Conservation (phyloP, 2,329 filamentous ascomycete genomes). For the Cercospora sp. region DNA sequence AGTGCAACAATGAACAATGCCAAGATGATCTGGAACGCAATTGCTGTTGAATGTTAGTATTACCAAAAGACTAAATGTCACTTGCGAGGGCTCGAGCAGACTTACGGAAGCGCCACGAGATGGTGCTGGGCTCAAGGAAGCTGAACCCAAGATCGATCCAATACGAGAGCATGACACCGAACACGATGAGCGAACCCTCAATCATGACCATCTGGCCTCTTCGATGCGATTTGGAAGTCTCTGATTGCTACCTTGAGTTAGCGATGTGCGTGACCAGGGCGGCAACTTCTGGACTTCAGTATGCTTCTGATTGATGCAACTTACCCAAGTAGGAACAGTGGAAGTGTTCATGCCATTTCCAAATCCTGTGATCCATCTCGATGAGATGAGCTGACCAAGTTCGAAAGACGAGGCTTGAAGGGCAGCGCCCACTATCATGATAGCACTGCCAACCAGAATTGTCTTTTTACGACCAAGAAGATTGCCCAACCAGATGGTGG, state of each 20-base stretch:
- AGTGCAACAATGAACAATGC: slow-evolving; percentile 53
- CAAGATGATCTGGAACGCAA: slow-evolving; percentile 59
- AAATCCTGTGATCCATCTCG: slow-evolving; percentile 53
- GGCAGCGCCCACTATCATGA: slow-evolving; percentile 61
- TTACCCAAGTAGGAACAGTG: slow-evolving; percentile 44
- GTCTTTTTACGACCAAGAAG: slow-evolving; percentile 57
- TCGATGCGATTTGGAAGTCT: slow-evolving; percentile 82
- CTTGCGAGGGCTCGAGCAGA: neutral
- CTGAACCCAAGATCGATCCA: slow-evolving; percentile 52
- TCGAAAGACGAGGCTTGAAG: slow-evolving; percentile 57
- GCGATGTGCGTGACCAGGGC: neutral
- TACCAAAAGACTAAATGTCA: neutral
- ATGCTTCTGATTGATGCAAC: neutral
- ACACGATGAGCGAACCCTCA: slow-evolving; percentile 75
- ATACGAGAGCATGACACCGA: slow-evolving; percentile 53
- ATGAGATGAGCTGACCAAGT: slow-evolving; percentile 49
- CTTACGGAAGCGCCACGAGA: slow-evolving; percentile 54
- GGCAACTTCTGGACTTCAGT: too few species aligned
- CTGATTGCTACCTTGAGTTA: slow-evolving; percentile 43
- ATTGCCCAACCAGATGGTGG: slow-evolving; percentile 56
- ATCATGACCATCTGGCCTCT: slow-evolving; percentile 91
- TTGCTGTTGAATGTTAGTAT: slow-evolving; percentile 31
- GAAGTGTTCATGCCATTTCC: slow-evolving; percentile 42
- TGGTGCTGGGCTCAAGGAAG: slow-evolving; percentile 43
- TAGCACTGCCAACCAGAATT: slow-evolving; percentile 59